phyloP scores from a whole-genome alignment of 2,329 filamentous ascomycete genomes.

The Cladophialophora immunda region DNA sequence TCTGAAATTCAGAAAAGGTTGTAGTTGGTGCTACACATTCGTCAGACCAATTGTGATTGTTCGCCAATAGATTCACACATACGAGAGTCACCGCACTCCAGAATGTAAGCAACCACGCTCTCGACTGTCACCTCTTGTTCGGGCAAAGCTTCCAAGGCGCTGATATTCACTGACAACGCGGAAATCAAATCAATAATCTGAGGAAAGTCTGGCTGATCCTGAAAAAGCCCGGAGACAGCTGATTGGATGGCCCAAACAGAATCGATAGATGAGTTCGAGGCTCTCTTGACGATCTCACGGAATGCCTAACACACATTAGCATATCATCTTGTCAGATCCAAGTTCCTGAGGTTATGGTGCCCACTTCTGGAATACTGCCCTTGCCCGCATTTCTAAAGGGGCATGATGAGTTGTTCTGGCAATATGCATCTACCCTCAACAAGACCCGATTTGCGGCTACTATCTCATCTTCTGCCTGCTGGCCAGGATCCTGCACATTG shows the following conservation, averaged over 20 bases:
- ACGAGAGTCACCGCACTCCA: conserved; percentile 15
- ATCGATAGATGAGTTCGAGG: neutral
- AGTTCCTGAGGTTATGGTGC: neutral
- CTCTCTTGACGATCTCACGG: neutral
- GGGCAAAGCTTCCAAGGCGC: conserved; percentile 3
- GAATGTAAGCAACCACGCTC: conserved; percentile 4
- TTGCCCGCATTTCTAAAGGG: conserved; percentile 12
- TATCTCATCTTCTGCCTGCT: conserved; percentile 12
- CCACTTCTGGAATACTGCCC: conserved; percentile 10
- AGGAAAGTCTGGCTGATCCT: neutral
- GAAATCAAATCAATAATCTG: conserved; percentile 7
- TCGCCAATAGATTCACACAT: neutral
- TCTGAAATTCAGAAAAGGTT: conserved; percentile 15
- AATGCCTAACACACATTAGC: neutral
- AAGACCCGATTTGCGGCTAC: conserved; percentile 16
- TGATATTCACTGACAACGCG: conserved; percentile 6
- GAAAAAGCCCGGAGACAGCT: neutral
- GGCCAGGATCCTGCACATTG: neutral
- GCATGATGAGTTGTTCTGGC: conserved; percentile 21
- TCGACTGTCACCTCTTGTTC: conserved; percentile 6
- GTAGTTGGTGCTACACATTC: neutral
- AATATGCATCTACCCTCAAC: conserved; percentile 19
- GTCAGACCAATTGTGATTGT: conserved; percentile 5
- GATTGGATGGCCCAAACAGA: neutral
- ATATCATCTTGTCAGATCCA: neutral